phyloP scores from a whole-genome alignment of 2,329 filamentous ascomycete species.

The Phoma sp. region DNA sequence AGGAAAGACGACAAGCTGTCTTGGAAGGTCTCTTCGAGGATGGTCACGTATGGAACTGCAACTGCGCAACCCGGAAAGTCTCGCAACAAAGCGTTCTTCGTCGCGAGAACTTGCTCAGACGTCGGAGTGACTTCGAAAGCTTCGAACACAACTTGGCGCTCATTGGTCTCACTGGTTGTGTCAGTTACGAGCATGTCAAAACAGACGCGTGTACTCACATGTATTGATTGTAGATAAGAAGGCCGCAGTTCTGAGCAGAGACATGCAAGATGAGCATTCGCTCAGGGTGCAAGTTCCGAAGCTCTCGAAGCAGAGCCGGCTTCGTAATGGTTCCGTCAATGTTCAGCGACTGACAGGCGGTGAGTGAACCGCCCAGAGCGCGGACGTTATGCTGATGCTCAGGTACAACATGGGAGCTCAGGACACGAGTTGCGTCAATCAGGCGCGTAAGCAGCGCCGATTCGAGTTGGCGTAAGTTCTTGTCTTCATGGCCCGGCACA shows the following conservation, averaged over 20 bases:
- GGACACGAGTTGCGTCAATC: conserved; percentile 26
- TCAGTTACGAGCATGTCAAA: not conserved
- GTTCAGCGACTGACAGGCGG: conserved; percentile 29
- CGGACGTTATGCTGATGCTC: conserved; percentile 21
- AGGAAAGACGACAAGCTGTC: conserved; percentile 59
- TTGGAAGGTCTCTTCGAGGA: conserved; percentile 55
- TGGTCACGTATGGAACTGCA: conserved; percentile 51
- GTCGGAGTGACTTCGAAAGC: conserved; percentile 65
- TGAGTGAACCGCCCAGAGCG: conserved; percentile 22
- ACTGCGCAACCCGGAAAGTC: conserved; percentile 65
- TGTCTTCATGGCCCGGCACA: conserved; percentile 46
- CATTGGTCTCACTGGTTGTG: conserved; percentile 11
- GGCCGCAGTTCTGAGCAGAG: conserved; percentile 57
- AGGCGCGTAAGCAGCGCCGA: conserved; percentile 40
- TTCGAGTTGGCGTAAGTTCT: conserved; percentile 34
- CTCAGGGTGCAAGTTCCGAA: conserved; percentile 17
- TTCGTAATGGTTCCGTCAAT: conserved; percentile 33
- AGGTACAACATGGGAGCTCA: conserved; percentile 20
- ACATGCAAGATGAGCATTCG: conserved; percentile 54
- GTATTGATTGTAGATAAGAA: conserved; percentile 50
- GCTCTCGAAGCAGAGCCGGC: conserved; percentile 24
- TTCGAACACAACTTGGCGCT: conserved; percentile 58
- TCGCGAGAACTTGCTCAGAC: conserved; percentile 60
- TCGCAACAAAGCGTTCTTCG: conserved; percentile 61
- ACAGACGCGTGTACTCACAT: conserved; percentile 38